Evolutionary conservation across 129 eudicot species (phyloP).

Genomic region (Smallanthus sonchifolius): DNA sequence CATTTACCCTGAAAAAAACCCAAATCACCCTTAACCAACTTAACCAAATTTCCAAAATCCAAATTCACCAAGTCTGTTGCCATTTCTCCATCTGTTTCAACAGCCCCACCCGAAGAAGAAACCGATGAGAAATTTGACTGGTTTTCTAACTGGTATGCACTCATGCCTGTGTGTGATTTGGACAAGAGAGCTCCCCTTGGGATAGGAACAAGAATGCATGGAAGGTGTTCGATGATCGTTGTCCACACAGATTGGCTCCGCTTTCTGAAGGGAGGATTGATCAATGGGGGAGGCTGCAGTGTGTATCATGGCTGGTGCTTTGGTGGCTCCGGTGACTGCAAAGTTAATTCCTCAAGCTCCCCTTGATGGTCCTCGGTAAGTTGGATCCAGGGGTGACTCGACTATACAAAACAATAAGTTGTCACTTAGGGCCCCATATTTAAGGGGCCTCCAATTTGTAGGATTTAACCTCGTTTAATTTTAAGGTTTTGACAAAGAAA

Average conservation of each 20-base stretch:
- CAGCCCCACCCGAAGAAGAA: conserved; percentile 13
- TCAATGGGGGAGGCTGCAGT: neutral
- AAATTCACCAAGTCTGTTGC: conserved; percentile 24
- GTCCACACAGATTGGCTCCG: conserved; percentile 61
- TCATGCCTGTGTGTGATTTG: conserved; percentile 61
- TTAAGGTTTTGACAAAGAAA: no score
- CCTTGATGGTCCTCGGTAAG: conserved; percentile 73
- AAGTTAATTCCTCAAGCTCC: neutral
- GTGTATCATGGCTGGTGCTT: conserved; percentile 9
- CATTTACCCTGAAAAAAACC: neutral
- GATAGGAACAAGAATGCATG: no score
- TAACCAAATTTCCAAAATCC: neutral
- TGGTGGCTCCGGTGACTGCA: conserved; percentile 4
- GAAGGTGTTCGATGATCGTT: no score
- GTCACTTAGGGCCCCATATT: no score
- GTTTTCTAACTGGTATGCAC: conserved; percentile 65
- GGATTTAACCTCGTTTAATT: no score
- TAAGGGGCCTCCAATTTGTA: no score
- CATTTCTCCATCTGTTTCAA: neutral
- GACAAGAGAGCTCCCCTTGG: conserved; percentile 68
- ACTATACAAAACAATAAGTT: no score
- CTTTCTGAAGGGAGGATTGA: conserved; percentile 37
- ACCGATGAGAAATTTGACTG: conserved; percentile 56
- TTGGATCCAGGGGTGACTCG: neutral
- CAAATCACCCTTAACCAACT: neutral